Evolutionary conservation across 139 green algal genomes (phyloP).

Genomic region (Chlorella sorokiniana): DNA sequence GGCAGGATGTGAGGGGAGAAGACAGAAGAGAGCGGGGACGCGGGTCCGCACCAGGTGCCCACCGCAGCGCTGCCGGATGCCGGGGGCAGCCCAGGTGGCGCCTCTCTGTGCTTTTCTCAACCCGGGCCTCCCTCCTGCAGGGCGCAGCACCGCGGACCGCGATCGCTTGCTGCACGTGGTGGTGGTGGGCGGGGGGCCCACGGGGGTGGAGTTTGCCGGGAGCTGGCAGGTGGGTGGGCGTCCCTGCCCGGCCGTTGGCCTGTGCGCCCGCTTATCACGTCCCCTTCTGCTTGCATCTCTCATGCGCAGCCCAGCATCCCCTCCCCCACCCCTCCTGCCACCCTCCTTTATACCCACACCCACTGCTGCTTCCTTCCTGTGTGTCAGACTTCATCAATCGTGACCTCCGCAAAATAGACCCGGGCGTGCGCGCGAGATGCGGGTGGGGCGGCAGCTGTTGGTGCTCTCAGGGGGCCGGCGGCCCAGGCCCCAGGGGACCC

Average conservation of each 20-base stretch:
- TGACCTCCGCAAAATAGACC: slow-evolving; percentile 51
- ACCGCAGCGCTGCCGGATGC: too few species aligned
- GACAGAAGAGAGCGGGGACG: too few species aligned
- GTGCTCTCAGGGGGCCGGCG: neutral
- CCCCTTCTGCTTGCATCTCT: too few species aligned
- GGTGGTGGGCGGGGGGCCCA: slow-evolving; percentile 88
- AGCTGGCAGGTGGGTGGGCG: slow-evolving; percentile 45
- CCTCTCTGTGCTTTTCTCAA: neutral
- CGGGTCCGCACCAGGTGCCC: too few species aligned
- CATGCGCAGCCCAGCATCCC: too few species aligned
- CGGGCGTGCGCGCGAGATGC: slow-evolving; percentile 42
- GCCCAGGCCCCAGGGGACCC: too few species aligned
- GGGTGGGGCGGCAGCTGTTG: neutral
- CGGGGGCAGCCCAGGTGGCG: too few species aligned
- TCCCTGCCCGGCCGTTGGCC: neutral
- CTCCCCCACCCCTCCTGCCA: too few species aligned
- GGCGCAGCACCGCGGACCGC: slow-evolving; percentile 43
- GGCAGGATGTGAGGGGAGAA: too few species aligned
- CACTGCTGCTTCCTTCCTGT: neutral
- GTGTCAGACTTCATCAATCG: slow-evolving; percentile 40
- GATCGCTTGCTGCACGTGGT: slow-evolving; percentile 76
- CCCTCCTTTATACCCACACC: neutral
- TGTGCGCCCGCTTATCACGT: neutral
- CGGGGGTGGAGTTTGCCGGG: slow-evolving; percentile 86
- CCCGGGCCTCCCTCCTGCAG: neutral